Conservation (phyloP, 306 rosid genomes). For the Vigna angularis region DNA sequence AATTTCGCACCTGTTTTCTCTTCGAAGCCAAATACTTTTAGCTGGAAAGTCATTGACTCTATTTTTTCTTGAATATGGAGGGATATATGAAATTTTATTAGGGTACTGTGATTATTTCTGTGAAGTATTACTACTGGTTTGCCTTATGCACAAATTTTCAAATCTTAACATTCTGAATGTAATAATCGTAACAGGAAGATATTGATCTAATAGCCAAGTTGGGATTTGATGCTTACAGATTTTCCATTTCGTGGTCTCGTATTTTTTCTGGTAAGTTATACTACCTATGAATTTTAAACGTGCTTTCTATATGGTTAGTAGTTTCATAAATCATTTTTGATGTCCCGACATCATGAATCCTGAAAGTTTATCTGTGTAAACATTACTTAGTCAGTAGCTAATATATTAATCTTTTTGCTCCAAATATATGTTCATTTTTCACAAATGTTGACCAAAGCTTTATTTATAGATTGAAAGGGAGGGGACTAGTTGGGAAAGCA, state of each 20-base stretch:
- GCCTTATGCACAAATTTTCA: neutral
- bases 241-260: conserved; percentile 96
- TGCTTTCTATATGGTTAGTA: conserved; percentile 1
- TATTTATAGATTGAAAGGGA: neutral
- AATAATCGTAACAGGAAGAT: conserved; percentile 74
- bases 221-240: conserved; percentile 90
- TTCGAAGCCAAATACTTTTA: conserved; percentile 32
- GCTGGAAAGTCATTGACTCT: conserved; percentile 7
- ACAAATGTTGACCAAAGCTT: neutral
- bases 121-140: conserved; percentile 3
- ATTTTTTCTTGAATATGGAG: conserved; percentile 2
- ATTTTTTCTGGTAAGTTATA: conserved; percentile 81
- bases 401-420: neutral
- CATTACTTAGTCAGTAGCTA: neutral
- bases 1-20: neutral
- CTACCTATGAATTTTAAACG: conserved; percentile 8
- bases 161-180: conserved; percentile 34
- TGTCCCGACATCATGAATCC: conserved; percentile 16
- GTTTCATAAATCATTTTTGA: conserved; percentile 13
- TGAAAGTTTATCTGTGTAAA: conserved; percentile 23
- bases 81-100: conserved; percentile 20
- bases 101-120: conserved; percentile 14
- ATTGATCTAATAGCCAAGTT: conserved; percentile 83
- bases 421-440: conserved; percentile 12
- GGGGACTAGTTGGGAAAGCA: neutral